Percentiles rank a stretch among this genome's conserved stretches.
Conservation (phyloP, 768 basidiomycete genomes). For the Termitomyces sp. region DNA sequence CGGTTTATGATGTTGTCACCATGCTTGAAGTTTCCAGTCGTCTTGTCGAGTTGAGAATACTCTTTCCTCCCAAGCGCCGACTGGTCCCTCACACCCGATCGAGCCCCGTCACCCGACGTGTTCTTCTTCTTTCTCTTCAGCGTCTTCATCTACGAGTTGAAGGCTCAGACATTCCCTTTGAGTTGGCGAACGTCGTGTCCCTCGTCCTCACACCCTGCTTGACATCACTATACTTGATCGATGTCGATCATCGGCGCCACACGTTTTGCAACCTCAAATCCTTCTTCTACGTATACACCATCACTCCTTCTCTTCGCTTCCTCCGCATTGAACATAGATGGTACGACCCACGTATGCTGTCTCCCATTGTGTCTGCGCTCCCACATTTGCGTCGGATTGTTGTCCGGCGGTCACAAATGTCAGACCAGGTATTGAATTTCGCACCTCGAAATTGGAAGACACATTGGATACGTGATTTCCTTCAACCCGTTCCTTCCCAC, state of each 20-base stretch:
- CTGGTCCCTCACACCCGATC: slow-evolving; percentile 18
- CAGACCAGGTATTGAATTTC: slow-evolving; percentile 31
- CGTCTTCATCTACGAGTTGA: slow-evolving; percentile 48
- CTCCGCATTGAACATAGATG: slow-evolving; percentile 44
- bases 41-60: slow-evolving; percentile 51
- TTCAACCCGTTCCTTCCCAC: slow-evolving; percentile 4
- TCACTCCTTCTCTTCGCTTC: slow-evolving; percentile 34
- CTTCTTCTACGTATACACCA: slow-evolving; percentile 43
- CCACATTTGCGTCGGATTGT: slow-evolving; percentile 29
- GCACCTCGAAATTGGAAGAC: slow-evolving; percentile 12
- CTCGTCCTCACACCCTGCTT: slow-evolving; percentile 48
- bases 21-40: slow-evolving; percentile 53
- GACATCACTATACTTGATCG: slow-evolving; percentile 42
- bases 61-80: slow-evolving; percentile 42
- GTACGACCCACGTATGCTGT: slow-evolving; percentile 39
- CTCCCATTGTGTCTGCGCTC: slow-evolving; percentile 29
- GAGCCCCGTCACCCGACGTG: slow-evolving; percentile 24
- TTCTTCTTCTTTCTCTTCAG: slow-evolving; percentile 43
- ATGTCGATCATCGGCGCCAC: slow-evolving; percentile 30
- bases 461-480: slow-evolving; percentile 3
- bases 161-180: slow-evolving; percentile 56
- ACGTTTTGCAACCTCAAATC: slow-evolving; percentile 42
- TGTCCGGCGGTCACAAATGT: slow-evolving; percentile 26
- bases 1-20: slow-evolving; percentile 52
- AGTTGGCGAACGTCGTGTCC: slow-evolving; percentile 49